Evolutionary conservation across 768 basidiomycete genomes (phyloP), one percentile per base, ranked within the genome.

Genomic region (Auricularia sp.): DNA sequence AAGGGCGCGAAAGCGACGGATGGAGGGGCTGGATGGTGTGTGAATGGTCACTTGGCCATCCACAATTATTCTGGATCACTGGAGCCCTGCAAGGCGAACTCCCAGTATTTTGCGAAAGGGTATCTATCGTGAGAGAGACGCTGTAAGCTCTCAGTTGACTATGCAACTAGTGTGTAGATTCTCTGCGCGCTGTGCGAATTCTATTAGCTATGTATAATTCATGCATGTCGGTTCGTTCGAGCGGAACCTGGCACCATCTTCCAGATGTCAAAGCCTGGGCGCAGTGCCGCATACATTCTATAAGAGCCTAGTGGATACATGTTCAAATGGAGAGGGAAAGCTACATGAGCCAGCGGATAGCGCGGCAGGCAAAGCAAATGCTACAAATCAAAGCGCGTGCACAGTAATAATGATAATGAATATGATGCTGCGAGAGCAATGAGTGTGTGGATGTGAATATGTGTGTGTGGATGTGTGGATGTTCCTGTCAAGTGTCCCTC

Each of bases 11-110:
- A 14, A 59, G 14, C 6, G 56, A 59, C 11, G 29, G 14, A 14
- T 59, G 56, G 56, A 29, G 16, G 34, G 56, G 56, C 4, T 59
- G 56, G 56, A 59, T 59, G 56, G 56, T 59, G 24, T 59, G 56
- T 18, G 56, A 59, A 33, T 59, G 56, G 56, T 59, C 56, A 24
- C 34, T 59, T 4, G 56, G 56, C 21, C 56, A 59, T 3, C 56
- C 56, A 18, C 56, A 59, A 29, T 35, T 59, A 29, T 59, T 59
- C 56, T 59, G 56, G 56, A 33, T 24, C 6, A 59, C 56, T 14
- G 24, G 14, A 8, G 24, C 56, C 10, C 29, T 59, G n/a, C 54
- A 54, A 18, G 56, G 29, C 24, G 56, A 59, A 6, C 29, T 59
- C 24, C 56, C 56, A n/a, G 24, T 5, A 8, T 59, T 59, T 29